Evolutionary conservation across 176 grass and related monocot species (phyloP).

Genomic region (Carex cristatella): DNA sequence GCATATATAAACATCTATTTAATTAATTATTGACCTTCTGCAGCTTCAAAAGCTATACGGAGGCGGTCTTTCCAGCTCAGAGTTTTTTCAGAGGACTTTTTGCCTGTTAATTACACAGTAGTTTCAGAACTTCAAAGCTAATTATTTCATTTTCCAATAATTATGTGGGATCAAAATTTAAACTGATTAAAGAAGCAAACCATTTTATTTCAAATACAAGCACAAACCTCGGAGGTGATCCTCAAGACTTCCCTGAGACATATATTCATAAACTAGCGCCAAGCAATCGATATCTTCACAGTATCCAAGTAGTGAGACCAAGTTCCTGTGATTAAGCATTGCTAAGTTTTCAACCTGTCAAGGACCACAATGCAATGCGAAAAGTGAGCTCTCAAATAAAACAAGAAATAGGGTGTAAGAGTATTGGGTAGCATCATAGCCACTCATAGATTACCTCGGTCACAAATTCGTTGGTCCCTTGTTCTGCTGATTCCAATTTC

Average conservation of each 20-base stretch:
- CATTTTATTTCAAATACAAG: neutral
- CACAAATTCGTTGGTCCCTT: constrained; percentile 27
- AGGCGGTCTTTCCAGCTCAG: constrained; percentile 29
- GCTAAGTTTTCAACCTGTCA: constrained; percentile 29
- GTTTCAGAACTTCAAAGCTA: neutral
- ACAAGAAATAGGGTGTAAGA: neutral
- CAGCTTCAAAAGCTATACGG: constrained; percentile 25
- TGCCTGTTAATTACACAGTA: neutral
- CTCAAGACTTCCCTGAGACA: constrained; percentile 26
- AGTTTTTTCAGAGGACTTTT: neutral
- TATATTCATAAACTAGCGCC: constrained; percentile 34
- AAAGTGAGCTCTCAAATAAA: neutral
- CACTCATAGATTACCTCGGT: constrained; percentile 18
- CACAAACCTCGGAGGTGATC: constrained; percentile 29
- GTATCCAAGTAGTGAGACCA: constrained; percentile 27
- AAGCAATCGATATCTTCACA: constrained; percentile 22
- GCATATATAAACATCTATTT: neutral
- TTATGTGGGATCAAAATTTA: neutral
- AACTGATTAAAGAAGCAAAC: neutral
- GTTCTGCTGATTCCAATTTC: constrained; percentile 12
- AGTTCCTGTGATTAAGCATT: constrained; percentile 33
- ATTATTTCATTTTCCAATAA: neutral
- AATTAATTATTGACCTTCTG: constrained; percentile 14
- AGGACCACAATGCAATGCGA: neutral
- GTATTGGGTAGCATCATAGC: neutral